A percentile compares a stretch with the other conserved stretches of the same genome.
Conservation (phyloP, 2,329 filamentous ascomycete species). For the Esteya vermicola region DNA sequence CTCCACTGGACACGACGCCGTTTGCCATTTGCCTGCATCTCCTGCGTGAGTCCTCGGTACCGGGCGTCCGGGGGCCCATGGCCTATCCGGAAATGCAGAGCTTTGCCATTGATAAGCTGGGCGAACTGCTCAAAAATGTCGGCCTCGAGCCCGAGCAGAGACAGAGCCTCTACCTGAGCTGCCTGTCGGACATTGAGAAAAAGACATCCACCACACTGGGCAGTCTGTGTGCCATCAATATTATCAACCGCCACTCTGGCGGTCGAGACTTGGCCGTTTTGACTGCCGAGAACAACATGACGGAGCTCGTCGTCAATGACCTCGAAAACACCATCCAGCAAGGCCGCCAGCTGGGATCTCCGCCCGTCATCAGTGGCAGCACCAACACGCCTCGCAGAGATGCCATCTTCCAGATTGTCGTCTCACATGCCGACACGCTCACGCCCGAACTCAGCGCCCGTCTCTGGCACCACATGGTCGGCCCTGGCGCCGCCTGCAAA, state of each 20-base stretch:
- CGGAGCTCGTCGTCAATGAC: conserved; percentile 48
- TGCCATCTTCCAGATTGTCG: conserved; percentile 43
- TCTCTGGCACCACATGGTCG: conserved; percentile 63
- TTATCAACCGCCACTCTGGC: conserved; percentile 31
- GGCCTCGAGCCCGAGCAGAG: conserved; percentile 42
- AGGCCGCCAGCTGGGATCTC: conserved; percentile 25
- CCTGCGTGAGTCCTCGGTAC: conserved; percentile 55
- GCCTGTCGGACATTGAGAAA: conserved; percentile 51
- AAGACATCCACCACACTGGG: conserved; percentile 53
- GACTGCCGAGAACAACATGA: conserved; percentile 45
- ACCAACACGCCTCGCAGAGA: conserved; percentile 40
- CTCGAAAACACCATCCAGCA: conserved; percentile 38
- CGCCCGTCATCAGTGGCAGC: conserved; percentile 29
- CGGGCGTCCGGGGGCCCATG: conserved; percentile 35
- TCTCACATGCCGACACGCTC: conserved; percentile 42
- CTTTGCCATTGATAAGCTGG: conserved; percentile 48
- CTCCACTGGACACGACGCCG: conserved; percentile 23
- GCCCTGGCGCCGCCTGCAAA: conserved; percentile 41
- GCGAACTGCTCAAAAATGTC: conserved; percentile 37
- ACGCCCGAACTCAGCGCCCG: conserved; percentile 43
- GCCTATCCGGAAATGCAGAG: conserved; percentile 47
- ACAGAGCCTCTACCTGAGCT: conserved; percentile 48
- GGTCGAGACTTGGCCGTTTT: conserved; percentile 40
- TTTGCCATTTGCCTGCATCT: conserved; percentile 48
- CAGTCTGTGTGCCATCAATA: conserved; percentile 52